These are phyloP conservation scores for Ilyonectria robusta DNA, from an alignment of 2,329 filamentous ascomycete genomes.

Conservation along the genomic window DNA sequence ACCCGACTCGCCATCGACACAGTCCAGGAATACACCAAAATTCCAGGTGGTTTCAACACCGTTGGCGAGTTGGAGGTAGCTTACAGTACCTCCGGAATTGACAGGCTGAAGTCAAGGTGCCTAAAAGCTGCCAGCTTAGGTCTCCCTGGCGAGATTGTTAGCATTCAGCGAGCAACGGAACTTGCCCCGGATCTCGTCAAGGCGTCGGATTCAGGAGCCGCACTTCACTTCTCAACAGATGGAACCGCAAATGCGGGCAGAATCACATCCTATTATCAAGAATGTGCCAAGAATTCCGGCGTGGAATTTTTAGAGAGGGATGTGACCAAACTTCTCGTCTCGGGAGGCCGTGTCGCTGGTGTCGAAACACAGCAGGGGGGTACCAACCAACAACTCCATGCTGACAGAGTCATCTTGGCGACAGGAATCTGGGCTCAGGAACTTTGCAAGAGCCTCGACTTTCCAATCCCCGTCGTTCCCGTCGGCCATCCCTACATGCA, in stretches of 20 bases:
- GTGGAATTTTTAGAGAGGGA: conserved; percentile 30
- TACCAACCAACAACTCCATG: conserved; percentile 3
- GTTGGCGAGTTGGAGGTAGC: conserved; percentile 43
- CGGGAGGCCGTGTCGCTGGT: conserved; percentile 16
- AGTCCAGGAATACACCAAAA: conserved; percentile 39
- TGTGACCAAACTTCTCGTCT: conserved; percentile 26
- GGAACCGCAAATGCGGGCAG: conserved; percentile 39
- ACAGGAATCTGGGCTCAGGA: conserved; percentile 45
- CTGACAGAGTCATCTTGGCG: conserved; percentile 41
- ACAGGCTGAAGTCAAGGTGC: conserved; percentile 25
- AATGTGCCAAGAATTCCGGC: conserved; percentile 27
- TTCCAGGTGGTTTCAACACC: conserved; percentile 38
- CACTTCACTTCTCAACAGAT: conserved; percentile 35
- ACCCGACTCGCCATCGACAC: conserved; percentile 41
- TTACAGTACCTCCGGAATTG: conserved; percentile 24
- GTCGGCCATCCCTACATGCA: conserved; percentile 45
- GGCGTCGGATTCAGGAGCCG: conserved; percentile 18
- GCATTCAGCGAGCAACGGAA: conserved; percentile 25
- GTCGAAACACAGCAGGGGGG: conserved; percentile 4
- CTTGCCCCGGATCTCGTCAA: conserved; percentile 40
- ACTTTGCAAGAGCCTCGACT: conserved; percentile 25
- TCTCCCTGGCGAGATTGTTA: conserved; percentile 26
- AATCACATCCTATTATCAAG: conserved; percentile 38
- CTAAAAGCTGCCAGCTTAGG: conserved; percentile 25
- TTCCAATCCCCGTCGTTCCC: conserved; percentile 41